phyloP scores from a whole-genome alignment of 2,329 filamentous ascomycete genomes.

The Aspergillus sp. region DNA sequence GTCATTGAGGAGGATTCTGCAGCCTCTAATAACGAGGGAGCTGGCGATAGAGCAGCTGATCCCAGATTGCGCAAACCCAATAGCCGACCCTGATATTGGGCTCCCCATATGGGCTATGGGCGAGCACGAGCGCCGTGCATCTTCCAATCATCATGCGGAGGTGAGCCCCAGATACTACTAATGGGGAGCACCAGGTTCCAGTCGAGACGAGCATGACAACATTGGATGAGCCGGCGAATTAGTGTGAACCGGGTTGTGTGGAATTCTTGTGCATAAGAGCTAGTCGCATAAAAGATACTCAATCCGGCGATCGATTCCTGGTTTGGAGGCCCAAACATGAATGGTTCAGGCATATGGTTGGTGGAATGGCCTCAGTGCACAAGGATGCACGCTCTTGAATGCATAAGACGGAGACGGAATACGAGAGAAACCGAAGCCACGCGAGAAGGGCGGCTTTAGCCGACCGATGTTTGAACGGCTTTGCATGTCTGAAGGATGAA shows the following conservation, averaged over 20 bases:
- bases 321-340: not conserved
- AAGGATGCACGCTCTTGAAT: not conserved
- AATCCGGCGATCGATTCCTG: not conserved
- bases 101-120: not conserved
- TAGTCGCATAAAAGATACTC: not conserved
- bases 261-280: not conserved
- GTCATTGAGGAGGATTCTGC: not conserved
- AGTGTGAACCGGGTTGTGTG: not conserved
- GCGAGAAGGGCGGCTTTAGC: too few relatives aligned
- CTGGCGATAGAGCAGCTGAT: not conserved
- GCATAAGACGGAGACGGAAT: not conserved
- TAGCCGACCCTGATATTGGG: not conserved
- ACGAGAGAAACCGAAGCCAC: not conserved
- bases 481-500: too few relatives aligned
- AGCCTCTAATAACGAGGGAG: not conserved
- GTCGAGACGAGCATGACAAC: not conserved
- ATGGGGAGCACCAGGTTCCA: not conserved
- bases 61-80: not conserved
- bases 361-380: not conserved
- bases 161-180: not conserved
- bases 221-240: not conserved
- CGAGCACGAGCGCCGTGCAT: not conserved
- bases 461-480: too few relatives aligned
- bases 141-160: not conserved
- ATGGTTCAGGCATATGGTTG: not conserved